Conservation (phyloP, 331 rosid species). For the Arachis monticola region DNA sequence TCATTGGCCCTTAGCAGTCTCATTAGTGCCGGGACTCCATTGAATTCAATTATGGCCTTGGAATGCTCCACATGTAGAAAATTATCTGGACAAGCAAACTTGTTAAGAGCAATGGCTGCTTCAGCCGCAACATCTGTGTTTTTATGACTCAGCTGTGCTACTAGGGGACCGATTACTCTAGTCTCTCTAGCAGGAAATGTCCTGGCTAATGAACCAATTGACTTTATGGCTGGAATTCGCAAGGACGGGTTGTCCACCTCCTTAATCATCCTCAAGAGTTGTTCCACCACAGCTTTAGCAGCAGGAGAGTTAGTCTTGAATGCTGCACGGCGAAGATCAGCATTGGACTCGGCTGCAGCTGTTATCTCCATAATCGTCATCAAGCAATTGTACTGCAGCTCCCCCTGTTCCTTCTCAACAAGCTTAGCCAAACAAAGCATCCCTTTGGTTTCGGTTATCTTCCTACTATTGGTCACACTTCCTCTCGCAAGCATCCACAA, state of each 20-base stretch:
- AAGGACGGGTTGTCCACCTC: slow-evolving; percentile 54
- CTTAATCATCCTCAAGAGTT: slow-evolving; percentile 65
- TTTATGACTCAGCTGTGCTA: slow-evolving; percentile 56
- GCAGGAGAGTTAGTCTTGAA: slow-evolving; percentile 81
- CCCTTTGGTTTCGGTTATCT: slow-evolving; percentile 63
- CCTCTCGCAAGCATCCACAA: slow-evolving; percentile 61
- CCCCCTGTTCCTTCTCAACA: slow-evolving; percentile 76
- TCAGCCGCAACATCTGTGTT: slow-evolving; percentile 62
- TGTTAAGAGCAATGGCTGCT: slow-evolving; percentile 71
- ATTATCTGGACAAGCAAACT: slow-evolving; percentile 78
- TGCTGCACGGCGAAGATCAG: slow-evolving; percentile 77
- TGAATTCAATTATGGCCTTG: slow-evolving; percentile 69
- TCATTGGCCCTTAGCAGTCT: slow-evolving; percentile 66
- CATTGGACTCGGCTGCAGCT: slow-evolving; percentile 73
- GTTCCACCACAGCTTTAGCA: slow-evolving; percentile 84
- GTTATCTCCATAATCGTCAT: slow-evolving; percentile 88
- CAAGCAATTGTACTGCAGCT: slow-evolving; percentile 75
- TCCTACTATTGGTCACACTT: slow-evolving; percentile 58
- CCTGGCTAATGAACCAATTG: slow-evolving; percentile 88
- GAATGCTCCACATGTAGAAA: slow-evolving; percentile 72
- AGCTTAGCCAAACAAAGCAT: slow-evolving; percentile 70
- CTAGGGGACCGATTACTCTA: slow-evolving; percentile 66
- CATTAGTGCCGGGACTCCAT: slow-evolving; percentile 66
- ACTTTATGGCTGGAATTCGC: slow-evolving; percentile 69
- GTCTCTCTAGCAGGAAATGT: slow-evolving; percentile 86